These are phyloP conservation scores for Oxyria digyna DNA, from an alignment of 148 eudicot genomes.

Conservation along the genomic window DNA sequence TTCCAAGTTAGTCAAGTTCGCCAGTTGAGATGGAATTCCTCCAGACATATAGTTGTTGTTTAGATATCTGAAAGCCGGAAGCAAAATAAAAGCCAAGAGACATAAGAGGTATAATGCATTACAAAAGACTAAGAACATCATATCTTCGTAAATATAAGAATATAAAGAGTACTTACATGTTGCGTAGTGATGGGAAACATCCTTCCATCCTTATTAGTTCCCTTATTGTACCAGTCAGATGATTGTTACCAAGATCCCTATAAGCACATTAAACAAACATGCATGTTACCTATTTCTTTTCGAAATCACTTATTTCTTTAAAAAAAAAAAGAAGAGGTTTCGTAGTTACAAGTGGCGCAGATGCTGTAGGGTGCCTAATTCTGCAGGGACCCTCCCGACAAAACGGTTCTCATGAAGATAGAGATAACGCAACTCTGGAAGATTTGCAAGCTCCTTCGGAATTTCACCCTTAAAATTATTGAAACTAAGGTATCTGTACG, in stretches of 20 bases:
- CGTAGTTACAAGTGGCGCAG: constrained; percentile 61
- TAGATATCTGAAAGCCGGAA: constrained; percentile 41
- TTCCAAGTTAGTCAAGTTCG: constrained; percentile 83
- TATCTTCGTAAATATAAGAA: neutral
- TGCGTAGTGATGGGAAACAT: constrained; percentile 88
- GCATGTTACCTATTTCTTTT: neutral
- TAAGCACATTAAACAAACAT: constrained; percentile 3
- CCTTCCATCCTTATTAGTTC: constrained; percentile 93
- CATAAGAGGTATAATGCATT: neutral
- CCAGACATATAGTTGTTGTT: constrained; percentile 90
- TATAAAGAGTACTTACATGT: constrained; percentile 51
- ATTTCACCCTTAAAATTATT: constrained; percentile 94
- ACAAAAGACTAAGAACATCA: neutral
- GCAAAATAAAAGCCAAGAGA: neutral
- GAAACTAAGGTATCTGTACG: constrained; percentile 78
- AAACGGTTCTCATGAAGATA: constrained; percentile 90
- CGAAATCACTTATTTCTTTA: neutral
- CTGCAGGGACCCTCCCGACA: constrained; percentile 80
- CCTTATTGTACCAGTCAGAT: constrained; percentile 89
- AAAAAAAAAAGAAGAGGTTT: neutral
- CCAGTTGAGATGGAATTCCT: constrained; percentile 86
- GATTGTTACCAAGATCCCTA: constrained; percentile 92
- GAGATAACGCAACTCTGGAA: constrained; percentile 72
- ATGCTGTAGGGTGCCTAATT: constrained; percentile 72
- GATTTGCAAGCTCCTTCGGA: constrained; percentile 85